Evolutionary conservation across 179 eudicot genomes (phyloP).

Genomic region (Silene vulgaris): DNA sequence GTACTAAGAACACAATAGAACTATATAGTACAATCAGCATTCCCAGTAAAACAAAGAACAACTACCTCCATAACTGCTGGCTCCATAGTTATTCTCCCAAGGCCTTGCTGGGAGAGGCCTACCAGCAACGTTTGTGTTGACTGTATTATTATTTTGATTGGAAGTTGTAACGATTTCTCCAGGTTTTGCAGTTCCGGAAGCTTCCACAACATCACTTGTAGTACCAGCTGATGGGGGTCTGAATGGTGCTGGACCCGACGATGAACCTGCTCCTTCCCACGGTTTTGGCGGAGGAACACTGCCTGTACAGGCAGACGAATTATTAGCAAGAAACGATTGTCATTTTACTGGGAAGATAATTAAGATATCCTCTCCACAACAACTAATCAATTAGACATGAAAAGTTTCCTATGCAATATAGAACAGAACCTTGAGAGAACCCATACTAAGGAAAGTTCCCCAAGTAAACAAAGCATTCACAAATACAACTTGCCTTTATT

Average conservation of each 20-base stretch:
- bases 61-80: conserved; percentile 67
- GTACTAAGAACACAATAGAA: conserved; percentile 12
- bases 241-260: conserved; percentile 90
- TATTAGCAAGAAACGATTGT: conserved; percentile 7
- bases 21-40: not conserved
- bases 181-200: conserved; percentile 89
- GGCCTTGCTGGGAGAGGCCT: conserved; percentile 92
- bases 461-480: not conserved
- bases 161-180: conserved; percentile 77
- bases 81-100: conserved; percentile 68
- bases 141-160: conserved; percentile 36
- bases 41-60: not conserved
- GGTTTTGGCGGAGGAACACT: conserved; percentile 79
- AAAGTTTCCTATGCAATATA: not conserved
- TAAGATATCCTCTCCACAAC: not conserved
- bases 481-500: not conserved
- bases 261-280: conserved; percentile 86
- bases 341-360: not conserved
- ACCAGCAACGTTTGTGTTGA: conserved; percentile 54
- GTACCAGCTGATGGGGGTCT: conserved; percentile 81
- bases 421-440: too few species aligned
- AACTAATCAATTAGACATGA: not conserved
- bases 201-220: conserved; percentile 89
- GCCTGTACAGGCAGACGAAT: conserved; percentile 35
- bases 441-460: too few species aligned